Evolutionary conservation across 129 eudicot species (phyloP), one percentile per base, ranked within the genome.

Genomic region (Cynara cardunculus): DNA sequence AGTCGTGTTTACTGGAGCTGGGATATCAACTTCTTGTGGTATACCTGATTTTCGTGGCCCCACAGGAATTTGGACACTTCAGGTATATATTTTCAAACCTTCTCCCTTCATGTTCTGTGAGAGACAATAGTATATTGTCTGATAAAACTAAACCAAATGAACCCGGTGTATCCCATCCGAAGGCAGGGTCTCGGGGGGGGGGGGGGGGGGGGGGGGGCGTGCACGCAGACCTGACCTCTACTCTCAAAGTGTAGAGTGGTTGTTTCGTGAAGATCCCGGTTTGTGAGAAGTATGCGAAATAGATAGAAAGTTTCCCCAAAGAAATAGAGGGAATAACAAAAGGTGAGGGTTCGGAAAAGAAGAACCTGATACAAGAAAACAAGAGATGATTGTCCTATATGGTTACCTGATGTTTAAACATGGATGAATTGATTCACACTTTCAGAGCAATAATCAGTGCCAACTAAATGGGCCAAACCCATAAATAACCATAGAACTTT

Each of bases 41-140:
- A 96, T 96, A 81, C 99, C 99, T 71, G 99, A 96, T 77, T 96
- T 96, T 83, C 97, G 99, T 76, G 99, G 99, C 22, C 99, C 99
- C 61, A 91, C 88, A 77, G 99, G 99, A 39, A 91, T 96, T 66
- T 96, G 99, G 99, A 96, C 99, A 22, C 98, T 96, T 85, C 98
- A 96, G 91, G 99, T 96, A 78, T 68, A 7, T 69, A 21, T 66
- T 37, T 9, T 53, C 27, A 66, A 26, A 56, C 49, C 21, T 73
- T 67, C 7, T 12, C 35, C 22, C 39, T 80, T 25, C 56, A 73
- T 41, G 74, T 73, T 35, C 34, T 80, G 73, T 37, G 41, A 62
- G 18, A 74, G 44, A 65, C 49, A 30, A 22, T 28, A 21, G 9
- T 8, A 22, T 70, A 28, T 19, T 39, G 2, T 39, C 46, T 39